Base-by-base conservation (phyloP, 768 basidiomycete species). In the Gymnopilus junonius region DNA sequence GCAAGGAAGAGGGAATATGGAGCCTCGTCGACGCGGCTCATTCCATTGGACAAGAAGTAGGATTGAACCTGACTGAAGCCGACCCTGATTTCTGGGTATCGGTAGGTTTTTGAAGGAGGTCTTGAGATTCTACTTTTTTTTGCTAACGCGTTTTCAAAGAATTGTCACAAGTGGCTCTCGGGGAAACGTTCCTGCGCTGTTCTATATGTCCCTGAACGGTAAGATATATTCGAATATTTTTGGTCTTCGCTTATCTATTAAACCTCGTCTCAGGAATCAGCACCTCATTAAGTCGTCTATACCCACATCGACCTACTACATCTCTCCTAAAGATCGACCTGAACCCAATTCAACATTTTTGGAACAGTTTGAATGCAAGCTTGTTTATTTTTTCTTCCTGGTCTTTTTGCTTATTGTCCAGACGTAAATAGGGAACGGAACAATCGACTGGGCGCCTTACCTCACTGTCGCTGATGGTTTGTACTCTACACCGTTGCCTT, bases 111-210 rank as follows among this genome's bases (percentile, higher is more conserved):
- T 58, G 32, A 29, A 7, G n/a, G 25, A 29, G 8, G 55, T 14
- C 21, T 51, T 14, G 60, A 27, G 8, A 14, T 23, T 6, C 14
- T 32, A 12, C 4, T 17, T 35, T 14, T 27, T 14, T 17, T 59
- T 34, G n/a, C 17, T 58, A 15, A 54, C 1, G 35, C 29, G 8
- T 20, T 29, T 46, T 23, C 50, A 27, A 63, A 92, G 86, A 94
- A 94, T 68, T 90, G 89, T 66, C 91, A 95, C 75, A 95, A 95
- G 74, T 96, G 94, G 93, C 76, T 94, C 1, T 88, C 82, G 67
- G 81, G 85, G 3, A 89, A 92, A 72, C 83, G 93, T 5, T 79
- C 85, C 1, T 87, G 82, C 46, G 87, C 91, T 0, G 78, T 90
- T 17, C 77, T 95, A 15, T 95, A 95, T 71, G 90, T 92, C 5